A percentile compares a stretch with the other conserved stretches of the same genome.
phyloP scores from a whole-genome alignment of 805 yeast genomes.

The Ogataea nitratoaversa region DNA sequence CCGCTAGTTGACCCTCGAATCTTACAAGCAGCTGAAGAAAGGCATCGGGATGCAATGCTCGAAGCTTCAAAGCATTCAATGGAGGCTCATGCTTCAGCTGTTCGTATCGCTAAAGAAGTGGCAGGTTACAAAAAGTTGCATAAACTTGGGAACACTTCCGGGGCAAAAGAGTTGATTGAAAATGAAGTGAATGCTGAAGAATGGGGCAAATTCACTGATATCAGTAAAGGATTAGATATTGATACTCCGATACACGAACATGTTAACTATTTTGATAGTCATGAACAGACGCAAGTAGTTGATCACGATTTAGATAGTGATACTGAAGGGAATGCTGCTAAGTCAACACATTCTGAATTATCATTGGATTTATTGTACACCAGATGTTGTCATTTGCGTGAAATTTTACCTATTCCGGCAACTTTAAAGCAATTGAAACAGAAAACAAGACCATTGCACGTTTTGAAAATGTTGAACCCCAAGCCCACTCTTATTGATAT shows the following conservation, averaged over 20 bases:
- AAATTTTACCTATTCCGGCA: constrained; percentile 47
- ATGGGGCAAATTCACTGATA: constrained; percentile 8
- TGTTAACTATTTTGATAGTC: constrained; percentile 29
- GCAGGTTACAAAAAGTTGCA: constrained; percentile 34
- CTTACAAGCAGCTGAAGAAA: constrained; percentile 52
- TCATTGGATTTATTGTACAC: constrained; percentile 48
- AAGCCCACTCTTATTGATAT: constrained; percentile 56
- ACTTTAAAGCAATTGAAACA: constrained; percentile 50
- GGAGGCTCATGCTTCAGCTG: constrained; percentile 72
- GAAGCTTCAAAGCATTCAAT: constrained; percentile 71
- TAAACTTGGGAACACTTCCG: constrained; percentile 8
- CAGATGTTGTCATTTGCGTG: constrained; percentile 45
- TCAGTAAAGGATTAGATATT: constrained; percentile 39
- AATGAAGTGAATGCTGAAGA: constrained; percentile 22
- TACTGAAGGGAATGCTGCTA: constrained; percentile 23
- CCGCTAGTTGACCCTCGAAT: constrained; percentile 41
- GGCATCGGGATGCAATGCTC: constrained; percentile 46
- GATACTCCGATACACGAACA: constrained; percentile 64
- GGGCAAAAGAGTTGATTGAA: constrained; percentile 25
- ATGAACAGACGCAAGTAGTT: constrained; percentile 3
- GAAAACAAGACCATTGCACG: constrained; percentile 48
- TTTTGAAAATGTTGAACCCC: constrained; percentile 52
- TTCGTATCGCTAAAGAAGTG: constrained; percentile 66
- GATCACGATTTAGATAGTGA: constrained; percentile 11
- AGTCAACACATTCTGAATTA: constrained; percentile 18